These are phyloP conservation scores for Ceratocystis colombiana DNA, from an alignment of 2,329 filamentous ascomycete genomes.

Conservation along the genomic window DNA sequence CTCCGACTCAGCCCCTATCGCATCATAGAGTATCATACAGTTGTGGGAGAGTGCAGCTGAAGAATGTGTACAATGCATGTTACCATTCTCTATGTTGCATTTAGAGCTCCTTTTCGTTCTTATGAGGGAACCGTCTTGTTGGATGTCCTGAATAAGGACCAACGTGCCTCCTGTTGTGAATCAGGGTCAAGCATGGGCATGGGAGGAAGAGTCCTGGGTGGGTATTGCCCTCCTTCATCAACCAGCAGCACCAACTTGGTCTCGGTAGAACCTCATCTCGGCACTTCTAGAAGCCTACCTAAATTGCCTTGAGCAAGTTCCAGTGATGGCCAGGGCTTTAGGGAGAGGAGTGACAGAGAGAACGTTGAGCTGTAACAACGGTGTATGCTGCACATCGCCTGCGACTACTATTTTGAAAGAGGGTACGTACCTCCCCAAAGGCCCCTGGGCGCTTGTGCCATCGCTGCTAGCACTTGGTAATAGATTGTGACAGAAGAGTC, in stretches of 20 bases:
- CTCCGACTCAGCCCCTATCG: slow-evolving; percentile 9
- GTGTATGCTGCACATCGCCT: neutral
- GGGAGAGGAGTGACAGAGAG: neutral
- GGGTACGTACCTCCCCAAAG: too few species aligned
- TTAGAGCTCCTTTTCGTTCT: neutral
- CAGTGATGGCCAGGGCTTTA: neutral
- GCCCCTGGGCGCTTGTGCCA: neutral
- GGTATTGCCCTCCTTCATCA: neutral
- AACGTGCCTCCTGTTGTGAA: neutral
- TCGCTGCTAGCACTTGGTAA: neutral
- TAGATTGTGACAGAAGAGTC: neutral
- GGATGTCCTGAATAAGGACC: neutral
- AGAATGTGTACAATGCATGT: neutral
- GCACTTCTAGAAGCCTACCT: slow-evolving; percentile 7
- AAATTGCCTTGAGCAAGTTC: slow-evolving; percentile 4
- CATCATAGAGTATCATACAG: neutral
- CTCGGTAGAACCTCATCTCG: neutral
- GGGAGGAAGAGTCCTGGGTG: neutral
- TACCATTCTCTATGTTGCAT: neutral
- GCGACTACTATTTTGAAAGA: neutral
- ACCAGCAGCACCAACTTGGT: neutral
- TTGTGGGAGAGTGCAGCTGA: neutral
- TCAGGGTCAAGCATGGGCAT: slow-evolving; percentile 3
- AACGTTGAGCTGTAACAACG: neutral
- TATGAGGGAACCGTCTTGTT: neutral